Conservation (phyloP, 2,329 filamentous ascomycete species). For the Keithomyces neogunnii region DNA sequence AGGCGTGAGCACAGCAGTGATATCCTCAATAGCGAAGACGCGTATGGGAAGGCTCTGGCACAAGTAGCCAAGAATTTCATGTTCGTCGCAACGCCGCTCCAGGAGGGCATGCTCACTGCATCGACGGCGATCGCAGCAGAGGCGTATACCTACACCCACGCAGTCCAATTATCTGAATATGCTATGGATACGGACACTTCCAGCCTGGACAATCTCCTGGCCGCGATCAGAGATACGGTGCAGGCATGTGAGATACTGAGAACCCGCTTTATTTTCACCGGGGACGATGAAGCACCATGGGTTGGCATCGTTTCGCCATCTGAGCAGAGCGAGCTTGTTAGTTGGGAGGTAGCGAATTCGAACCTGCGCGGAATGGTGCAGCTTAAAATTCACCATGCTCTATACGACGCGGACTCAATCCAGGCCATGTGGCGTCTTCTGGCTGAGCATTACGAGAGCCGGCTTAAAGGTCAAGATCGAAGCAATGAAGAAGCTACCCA, state of each 20-base stretch:
- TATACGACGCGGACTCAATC: conserved; percentile 15
- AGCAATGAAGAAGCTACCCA: background rate
- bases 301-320: conserved; percentile 14
- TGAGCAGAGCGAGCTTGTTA: conserved; percentile 12
- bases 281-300: conserved; percentile 13
- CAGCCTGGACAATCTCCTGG: conserved; percentile 9
- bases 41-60: conserved; percentile 9
- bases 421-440: conserved; percentile 12
- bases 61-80: conserved; percentile 12
- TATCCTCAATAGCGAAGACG: background rate
- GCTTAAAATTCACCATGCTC: conserved; percentile 14
- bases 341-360: conserved; percentile 4
- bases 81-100: conserved; percentile 16
- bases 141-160: conserved; percentile 16
- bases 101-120: conserved; percentile 17
- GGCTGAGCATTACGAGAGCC: conserved; percentile 8
- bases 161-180: conserved; percentile 11
- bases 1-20: background rate
- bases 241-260: conserved; percentile 16
- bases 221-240: conserved; percentile 13
- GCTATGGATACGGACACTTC: conserved; percentile 10
- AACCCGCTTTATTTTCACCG: conserved; percentile 15
- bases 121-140: conserved; percentile 12
- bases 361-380: conserved; percentile 1
- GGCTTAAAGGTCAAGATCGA: conserved; percentile 1